Percentiles rank a stretch among this genome's conserved stretches.
These are phyloP conservation scores for Lactarius sp. DNA, from an alignment of 768 basidiomycete species.

Conservation along the genomic window DNA sequence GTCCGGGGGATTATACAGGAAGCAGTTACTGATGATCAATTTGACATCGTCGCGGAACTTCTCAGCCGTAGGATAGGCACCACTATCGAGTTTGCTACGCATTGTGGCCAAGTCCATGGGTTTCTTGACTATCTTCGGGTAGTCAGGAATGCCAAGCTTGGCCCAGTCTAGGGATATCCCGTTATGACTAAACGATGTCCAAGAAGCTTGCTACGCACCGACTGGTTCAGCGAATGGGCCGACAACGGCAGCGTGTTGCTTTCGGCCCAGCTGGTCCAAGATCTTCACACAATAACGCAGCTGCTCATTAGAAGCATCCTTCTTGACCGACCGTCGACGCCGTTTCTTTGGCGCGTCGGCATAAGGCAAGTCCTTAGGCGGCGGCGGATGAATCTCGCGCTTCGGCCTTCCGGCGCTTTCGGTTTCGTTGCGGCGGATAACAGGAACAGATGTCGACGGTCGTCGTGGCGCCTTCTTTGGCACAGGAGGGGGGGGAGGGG, in stretches of 20 bases:
- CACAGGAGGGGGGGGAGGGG: slow-evolving; percentile 40
- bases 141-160: slow-evolving; percentile 74
- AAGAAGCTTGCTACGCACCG: slow-evolving; percentile 50
- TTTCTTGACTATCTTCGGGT: slow-evolving; percentile 83
- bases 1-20: slow-evolving; percentile 83
- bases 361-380: slow-evolving; percentile 86
- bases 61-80: slow-evolving; percentile 70
- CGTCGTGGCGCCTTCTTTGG: slow-evolving; percentile 54
- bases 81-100: slow-evolving; percentile 72
- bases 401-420: slow-evolving; percentile 75
- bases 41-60: slow-evolving; percentile 90
- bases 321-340: slow-evolving; percentile 53
- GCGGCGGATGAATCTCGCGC: slow-evolving; percentile 95
- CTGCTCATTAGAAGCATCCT: slow-evolving; percentile 76
- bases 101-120: slow-evolving; percentile 96
- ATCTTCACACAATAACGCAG: slow-evolving; percentile 77
- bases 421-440: slow-evolving; percentile 72
- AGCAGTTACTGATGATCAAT: slow-evolving; percentile 93
- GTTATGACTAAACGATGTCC: slow-evolving; percentile 1
- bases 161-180: slow-evolving; percentile 54
- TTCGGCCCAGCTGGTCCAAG: slow-evolving; percentile 68
- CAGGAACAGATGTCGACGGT: slow-evolving; percentile 74
- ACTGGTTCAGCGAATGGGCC: slow-evolving; percentile 92
- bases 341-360: slow-evolving; percentile 68
- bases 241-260: slow-evolving; percentile 68